Percentiles rank a stretch among this genome's conserved stretches.
Conservation (phyloP, 441 rosid species). For the Adansonia grandidieri region DNA sequence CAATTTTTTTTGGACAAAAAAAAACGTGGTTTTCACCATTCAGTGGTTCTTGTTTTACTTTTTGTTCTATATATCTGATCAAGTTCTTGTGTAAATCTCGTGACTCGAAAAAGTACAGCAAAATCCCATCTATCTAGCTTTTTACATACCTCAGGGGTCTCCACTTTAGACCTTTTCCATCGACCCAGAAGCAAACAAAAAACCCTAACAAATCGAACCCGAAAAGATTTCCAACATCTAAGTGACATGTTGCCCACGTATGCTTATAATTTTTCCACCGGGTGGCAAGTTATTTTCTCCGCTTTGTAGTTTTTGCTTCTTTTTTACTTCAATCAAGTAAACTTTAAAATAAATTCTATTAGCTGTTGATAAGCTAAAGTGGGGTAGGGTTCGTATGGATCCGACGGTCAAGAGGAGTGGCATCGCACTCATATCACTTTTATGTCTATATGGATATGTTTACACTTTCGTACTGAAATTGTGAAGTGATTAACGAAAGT, state of each 20-base stretch:
- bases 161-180: neutral
- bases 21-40: neutral
- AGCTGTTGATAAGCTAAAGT: neutral
- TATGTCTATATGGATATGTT: neutral
- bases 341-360: neutral
- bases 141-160: neutral
- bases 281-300: constrained; percentile 6
- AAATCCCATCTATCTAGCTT: neutral
- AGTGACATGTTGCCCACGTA: constrained; percentile 13
- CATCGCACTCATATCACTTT: no score
- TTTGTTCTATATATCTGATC: neutral
- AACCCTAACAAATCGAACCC: neutral
- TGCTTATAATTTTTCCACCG: neutral
- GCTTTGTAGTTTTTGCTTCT: neutral
- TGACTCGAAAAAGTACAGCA: neutral
- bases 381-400: neutral
- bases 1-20: neutral
- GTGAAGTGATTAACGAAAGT: no score
- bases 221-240: constrained; percentile 14
- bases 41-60: neutral
- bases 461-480: neutral
- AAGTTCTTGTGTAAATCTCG: constrained; percentile 11
- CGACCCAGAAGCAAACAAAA: neutral
- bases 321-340: constrained; percentile 8
- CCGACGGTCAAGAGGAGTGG: neutral